Percentiles rank a stretch among this genome's conserved stretches.
phyloP scores from a whole-genome alignment of 1,139 yeast genomes.

The Yamadazyma blattariae region DNA sequence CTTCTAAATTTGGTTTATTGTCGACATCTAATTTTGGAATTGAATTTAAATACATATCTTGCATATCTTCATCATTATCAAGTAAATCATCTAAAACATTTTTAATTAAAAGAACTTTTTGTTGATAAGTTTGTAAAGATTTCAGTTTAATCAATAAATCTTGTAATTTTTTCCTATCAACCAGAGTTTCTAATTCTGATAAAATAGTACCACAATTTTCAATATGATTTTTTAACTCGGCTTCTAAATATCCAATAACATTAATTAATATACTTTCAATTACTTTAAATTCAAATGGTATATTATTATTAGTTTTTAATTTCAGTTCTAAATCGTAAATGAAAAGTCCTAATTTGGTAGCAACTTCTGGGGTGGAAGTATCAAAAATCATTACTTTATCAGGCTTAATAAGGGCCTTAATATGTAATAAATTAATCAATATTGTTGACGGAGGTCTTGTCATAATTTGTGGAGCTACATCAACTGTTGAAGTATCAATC shows the following conservation, averaged over 20 bases:
- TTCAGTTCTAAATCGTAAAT: conserved; percentile 86
- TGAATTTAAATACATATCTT: conserved; percentile 69
- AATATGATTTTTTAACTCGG: conserved; percentile 77
- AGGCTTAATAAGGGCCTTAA: conserved; percentile 79
- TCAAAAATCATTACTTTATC: conserved; percentile 85
- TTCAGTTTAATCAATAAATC: conserved; percentile 80
- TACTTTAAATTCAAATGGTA: conserved; percentile 81
- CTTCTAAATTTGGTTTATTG: conserved; percentile 22
- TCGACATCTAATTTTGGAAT: conserved; percentile 23
- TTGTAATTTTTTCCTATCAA: conserved; percentile 79
- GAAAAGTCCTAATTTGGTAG: conserved; percentile 69
- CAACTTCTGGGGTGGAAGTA: conserved; percentile 52
- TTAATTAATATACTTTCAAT: conserved; percentile 84
- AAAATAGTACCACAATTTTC: conserved; percentile 74
- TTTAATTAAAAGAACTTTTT: conserved; percentile 78
- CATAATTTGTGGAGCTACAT: conserved; percentile 84
- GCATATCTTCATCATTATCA: conserved; percentile 87
- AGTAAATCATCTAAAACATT: conserved; percentile 83
- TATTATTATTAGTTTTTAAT: conserved; percentile 40
- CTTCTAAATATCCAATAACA: conserved; percentile 78
- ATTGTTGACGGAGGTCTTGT: conserved; percentile 73
- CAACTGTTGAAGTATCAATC: conserved; percentile 84
- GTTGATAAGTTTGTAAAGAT: conserved; percentile 74
- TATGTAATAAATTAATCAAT: conserved; percentile 75
- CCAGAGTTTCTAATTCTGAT: conserved; percentile 78